These are phyloP conservation scores for Penicillium bovifimosum DNA, from an alignment of 495 filamentous ascomycete species.

Conservation along the genomic window DNA sequence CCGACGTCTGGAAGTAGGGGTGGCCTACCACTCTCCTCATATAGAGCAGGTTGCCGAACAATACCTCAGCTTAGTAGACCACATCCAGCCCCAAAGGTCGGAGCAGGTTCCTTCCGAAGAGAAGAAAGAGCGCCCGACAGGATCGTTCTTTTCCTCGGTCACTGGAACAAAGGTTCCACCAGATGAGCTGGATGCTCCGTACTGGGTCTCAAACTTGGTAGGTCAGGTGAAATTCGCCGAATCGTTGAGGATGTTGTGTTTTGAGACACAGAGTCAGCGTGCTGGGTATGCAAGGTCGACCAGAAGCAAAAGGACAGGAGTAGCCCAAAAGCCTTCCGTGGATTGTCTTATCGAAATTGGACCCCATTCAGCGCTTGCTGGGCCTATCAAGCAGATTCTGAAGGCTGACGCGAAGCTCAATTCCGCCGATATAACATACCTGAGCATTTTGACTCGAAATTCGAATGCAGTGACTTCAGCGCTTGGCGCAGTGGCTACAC, in stretches of 20 bases:
- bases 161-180: conserved; percentile 20
- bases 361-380: conserved; percentile 41
- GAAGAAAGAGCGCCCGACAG: too few relatives aligned
- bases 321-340: conserved; percentile 19
- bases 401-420: conserved; percentile 14
- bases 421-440: conserved; percentile 17
- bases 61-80: conserved; percentile 18
- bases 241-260: conserved; percentile 23
- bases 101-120: not conserved
- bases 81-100: conserved; percentile 2
- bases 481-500: conserved; percentile 11
- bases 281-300: not conserved
- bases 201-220: conserved; percentile 41
- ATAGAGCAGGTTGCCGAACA: conserved; percentile 37
- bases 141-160: conserved; percentile 38
- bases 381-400: conserved; percentile 30
- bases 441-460: conserved; percentile 19
- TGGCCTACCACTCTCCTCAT: conserved; percentile 61
- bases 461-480: conserved; percentile 18
- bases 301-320: not conserved
- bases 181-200: conserved; percentile 19
- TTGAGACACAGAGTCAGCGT: conserved; percentile 9
- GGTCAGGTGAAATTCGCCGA: conserved; percentile 35
- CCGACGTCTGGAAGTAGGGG: conserved; percentile 50
- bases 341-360: conserved; percentile 48